Conservation (phyloP, 2,329 filamentous ascomycete species). For the Bipolaris victoriae region DNA sequence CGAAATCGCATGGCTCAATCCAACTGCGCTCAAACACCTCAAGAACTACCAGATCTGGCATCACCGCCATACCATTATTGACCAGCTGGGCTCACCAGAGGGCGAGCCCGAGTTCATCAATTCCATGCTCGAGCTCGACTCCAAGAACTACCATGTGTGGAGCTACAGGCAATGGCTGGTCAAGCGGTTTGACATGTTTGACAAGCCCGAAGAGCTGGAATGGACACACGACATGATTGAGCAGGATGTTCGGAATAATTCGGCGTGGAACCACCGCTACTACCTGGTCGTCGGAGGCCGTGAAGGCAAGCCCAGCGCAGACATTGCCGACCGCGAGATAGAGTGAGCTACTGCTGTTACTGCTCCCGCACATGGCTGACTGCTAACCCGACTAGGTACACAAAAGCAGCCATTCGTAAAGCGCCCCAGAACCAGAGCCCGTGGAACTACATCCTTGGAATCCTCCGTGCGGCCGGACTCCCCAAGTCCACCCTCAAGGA, state of each 20-base stretch:
- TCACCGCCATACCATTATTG: conserved; percentile 65
- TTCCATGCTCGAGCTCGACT: conserved; percentile 81
- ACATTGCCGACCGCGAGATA: conserved; percentile 75
- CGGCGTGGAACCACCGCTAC: conserved; percentile 96
- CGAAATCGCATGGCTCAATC: conserved; percentile 87
- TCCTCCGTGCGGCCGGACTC: conserved; percentile 69
- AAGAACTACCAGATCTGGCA: conserved; percentile 99
- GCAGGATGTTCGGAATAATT: conserved; percentile 91
- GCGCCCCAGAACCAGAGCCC: conserved; percentile 93
- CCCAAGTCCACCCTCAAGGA: conserved; percentile 57
- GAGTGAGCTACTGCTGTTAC: conserved; percentile 55
- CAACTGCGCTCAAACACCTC: conserved; percentile 78
- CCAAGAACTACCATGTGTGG: conserved; percentile 99
- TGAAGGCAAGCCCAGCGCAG: conserved; percentile 52
- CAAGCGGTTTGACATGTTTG: conserved; percentile 63
- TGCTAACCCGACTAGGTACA: conserved; percentile 50
- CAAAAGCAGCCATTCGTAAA: conserved; percentile 72
- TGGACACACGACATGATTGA: conserved; percentile 75
- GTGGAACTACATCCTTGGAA: conserved; percentile 89
- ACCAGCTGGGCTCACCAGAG: conserved; percentile 62
- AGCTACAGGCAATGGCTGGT: conserved; percentile 85
- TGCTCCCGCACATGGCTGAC: conserved; percentile 10
- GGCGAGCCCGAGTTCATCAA: conserved; percentile 78
- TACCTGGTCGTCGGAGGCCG: conserved; percentile 79
- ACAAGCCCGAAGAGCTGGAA: conserved; percentile 67